phyloP scores from a whole-genome alignment of 805 yeast species.

The Saturnispora ahearnii region DNA sequence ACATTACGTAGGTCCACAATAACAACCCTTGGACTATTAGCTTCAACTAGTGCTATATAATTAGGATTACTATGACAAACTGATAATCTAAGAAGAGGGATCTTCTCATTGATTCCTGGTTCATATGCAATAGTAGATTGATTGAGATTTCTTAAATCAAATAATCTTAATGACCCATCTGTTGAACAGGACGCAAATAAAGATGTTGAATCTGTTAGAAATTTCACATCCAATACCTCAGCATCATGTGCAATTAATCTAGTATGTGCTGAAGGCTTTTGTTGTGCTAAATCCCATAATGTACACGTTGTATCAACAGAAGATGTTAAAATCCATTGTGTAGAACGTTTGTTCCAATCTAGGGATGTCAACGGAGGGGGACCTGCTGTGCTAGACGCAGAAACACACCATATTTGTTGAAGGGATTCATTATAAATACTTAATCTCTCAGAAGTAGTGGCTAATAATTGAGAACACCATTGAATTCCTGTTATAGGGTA shows the following conservation, averaged over 20 bases:
- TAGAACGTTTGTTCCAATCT: constrained; percentile 79
- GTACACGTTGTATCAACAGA: constrained; percentile 96
- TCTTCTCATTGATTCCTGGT: constrained; percentile 31
- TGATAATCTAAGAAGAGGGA: constrained; percentile 65
- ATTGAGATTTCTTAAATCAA: constrained; percentile 80
- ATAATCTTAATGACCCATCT: constrained; percentile 89
- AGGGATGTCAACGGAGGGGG: constrained; percentile 85
- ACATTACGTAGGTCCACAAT: constrained; percentile 84
- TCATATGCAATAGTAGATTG: constrained; percentile 94
- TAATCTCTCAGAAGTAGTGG: constrained; percentile 65
- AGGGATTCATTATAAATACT: constrained; percentile 35
- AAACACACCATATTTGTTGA: constrained; percentile 3
- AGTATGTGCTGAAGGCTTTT: constrained; percentile 65
- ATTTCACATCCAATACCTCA: constrained; percentile 89
- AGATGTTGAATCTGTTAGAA: constrained; percentile 61
- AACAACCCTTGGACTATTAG: constrained; percentile 53
- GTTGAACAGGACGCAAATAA: constrained; percentile 90
- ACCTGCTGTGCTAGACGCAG: constrained; percentile 1
- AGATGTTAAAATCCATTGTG: constrained; percentile 66
- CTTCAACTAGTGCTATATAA: constrained; percentile 74
- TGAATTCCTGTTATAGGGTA: constrained; percentile 65
- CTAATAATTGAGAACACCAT: constrained; percentile 62
- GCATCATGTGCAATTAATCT: constrained; percentile 94
- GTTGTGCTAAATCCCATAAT: constrained; percentile 75
- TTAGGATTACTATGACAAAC: constrained; percentile 76